phyloP scores from a whole-genome alignment of 169 alveolate genomes.

The Toxoplasma gondii region DNA sequence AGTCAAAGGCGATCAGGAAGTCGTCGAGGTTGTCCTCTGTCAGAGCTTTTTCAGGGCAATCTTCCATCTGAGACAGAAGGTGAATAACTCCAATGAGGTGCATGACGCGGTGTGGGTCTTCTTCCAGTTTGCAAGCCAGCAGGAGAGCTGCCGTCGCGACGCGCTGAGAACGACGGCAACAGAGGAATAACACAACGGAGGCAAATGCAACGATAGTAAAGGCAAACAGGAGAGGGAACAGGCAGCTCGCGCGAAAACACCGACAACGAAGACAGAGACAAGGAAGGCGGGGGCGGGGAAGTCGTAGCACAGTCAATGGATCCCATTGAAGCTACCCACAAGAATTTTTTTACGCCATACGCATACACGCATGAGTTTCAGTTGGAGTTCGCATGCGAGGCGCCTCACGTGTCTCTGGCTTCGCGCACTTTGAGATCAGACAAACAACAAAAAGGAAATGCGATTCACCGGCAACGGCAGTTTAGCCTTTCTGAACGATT shows the following conservation, averaged over 20 bases:
- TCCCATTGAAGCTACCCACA: too few relatives aligned
- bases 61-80: conserved; percentile 66
- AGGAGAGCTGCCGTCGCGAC: conserved; percentile 87
- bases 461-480: too few relatives aligned
- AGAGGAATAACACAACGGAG: conserved; percentile 81
- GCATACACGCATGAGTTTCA: too few relatives aligned
- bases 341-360: too few relatives aligned
- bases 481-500: too few relatives aligned
- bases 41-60: background rate
- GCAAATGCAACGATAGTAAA: background rate
- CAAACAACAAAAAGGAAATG: too few relatives aligned
- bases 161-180: conserved; percentile 77
- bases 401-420: too few relatives aligned
- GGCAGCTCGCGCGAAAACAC: background rate
- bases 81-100: conserved; percentile 85
- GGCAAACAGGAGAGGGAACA: background rate
- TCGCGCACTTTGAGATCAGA: too few relatives aligned
- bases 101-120: conserved; percentile 85
- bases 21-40: conserved; percentile 58
- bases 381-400: too few relatives aligned
- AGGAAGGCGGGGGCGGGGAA: too few relatives aligned
- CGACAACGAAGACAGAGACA: too few relatives aligned
- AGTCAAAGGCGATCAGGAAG: conserved; percentile 45
- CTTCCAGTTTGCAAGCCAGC: conserved; percentile 89
- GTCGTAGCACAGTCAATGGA: too few relatives aligned